Evolutionary conservation across 2,329 filamentous ascomycete genomes (phyloP).

Genomic region (Claviceps sp.): DNA sequence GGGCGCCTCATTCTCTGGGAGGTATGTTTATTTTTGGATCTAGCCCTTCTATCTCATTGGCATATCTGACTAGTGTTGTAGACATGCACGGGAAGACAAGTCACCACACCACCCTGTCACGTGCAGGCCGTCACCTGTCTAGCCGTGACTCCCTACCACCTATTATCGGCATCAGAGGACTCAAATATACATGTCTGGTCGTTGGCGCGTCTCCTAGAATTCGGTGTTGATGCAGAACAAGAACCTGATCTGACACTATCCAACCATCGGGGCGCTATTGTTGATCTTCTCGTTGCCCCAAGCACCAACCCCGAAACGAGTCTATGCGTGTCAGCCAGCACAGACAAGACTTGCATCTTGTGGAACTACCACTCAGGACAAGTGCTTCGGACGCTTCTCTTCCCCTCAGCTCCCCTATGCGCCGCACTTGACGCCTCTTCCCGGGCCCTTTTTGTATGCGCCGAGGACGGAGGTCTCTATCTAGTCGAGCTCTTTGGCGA

Average conservation of each 20-base stretch:
- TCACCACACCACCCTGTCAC: slow-evolving; percentile 65
- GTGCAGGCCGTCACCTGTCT: slow-evolving; percentile 70
- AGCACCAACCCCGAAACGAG: slow-evolving; percentile 56
- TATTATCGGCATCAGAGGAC: slow-evolving; percentile 71
- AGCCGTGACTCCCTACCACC: slow-evolving; percentile 54
- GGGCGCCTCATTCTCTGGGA: slow-evolving; percentile 89
- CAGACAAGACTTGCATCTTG: slow-evolving; percentile 77
- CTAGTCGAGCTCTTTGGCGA: slow-evolving; percentile 58
- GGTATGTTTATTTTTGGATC: slow-evolving; percentile 35
- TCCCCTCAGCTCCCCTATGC: slow-evolving; percentile 60
- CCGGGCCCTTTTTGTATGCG: slow-evolving; percentile 67
- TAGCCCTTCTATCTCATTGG: background rate
- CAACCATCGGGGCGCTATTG: slow-evolving; percentile 64
- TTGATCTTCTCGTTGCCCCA: slow-evolving; percentile 47
- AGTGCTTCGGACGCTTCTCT: slow-evolving; percentile 66
- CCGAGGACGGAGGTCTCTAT: slow-evolving; percentile 69
- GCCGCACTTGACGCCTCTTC: slow-evolving; percentile 70
- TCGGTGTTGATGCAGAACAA: slow-evolving; percentile 38
- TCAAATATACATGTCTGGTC: slow-evolving; percentile 91
- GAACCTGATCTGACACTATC: slow-evolving; percentile 68
- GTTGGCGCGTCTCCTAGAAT: slow-evolving; percentile 55
- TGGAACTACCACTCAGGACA: slow-evolving; percentile 83
- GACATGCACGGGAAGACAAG: slow-evolving; percentile 61
- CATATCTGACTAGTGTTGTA: slow-evolving; percentile 20
- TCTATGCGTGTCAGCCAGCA: slow-evolving; percentile 71